A percentile compares a stretch with the other conserved stretches of the same genome.
These are phyloP conservation scores for Saturnispora sanitii DNA, from an alignment of 805 yeast species.

Conservation along the genomic window DNA sequence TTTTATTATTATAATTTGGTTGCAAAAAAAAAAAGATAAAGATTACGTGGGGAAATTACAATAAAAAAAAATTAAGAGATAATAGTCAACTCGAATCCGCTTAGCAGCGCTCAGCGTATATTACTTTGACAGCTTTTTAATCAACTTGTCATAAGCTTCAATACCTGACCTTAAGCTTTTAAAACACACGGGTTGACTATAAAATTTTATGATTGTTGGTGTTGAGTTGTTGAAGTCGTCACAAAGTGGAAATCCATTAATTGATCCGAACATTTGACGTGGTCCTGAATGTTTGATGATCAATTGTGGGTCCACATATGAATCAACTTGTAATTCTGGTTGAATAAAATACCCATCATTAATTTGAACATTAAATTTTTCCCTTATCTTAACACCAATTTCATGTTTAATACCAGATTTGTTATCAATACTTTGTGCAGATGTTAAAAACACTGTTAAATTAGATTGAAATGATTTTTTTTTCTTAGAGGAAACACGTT, in stretches of 20 bases:
- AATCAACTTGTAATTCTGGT: not conserved
- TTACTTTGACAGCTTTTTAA: no score
- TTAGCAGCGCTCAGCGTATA: no score
- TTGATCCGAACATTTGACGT: slow-evolving; percentile 7
- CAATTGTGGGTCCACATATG: slow-evolving; percentile 1
- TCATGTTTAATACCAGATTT: not conserved
- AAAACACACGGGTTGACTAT: not conserved
- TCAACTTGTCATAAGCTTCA: not conserved
- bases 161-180: not conserved
- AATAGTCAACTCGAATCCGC: no score
- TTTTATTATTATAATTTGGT: no score
- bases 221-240: not conserved
- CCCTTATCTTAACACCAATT: not conserved
- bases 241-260: slow-evolving; percentile 12
- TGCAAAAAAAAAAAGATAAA: no score
- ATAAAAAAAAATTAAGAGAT: no score
- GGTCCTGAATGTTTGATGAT: slow-evolving; percentile 9
- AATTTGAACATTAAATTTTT: not conserved
- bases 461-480: slow-evolving; percentile 3
- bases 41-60: no score
- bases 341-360: not conserved
- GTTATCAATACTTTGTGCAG: slow-evolving; percentile 7
- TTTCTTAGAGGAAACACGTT: no score
- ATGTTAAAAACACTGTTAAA: slow-evolving; percentile 15
- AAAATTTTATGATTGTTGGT: not conserved